Conservation (phyloP, 305 asterid genomes). For the Ruellia speciosa region DNA sequence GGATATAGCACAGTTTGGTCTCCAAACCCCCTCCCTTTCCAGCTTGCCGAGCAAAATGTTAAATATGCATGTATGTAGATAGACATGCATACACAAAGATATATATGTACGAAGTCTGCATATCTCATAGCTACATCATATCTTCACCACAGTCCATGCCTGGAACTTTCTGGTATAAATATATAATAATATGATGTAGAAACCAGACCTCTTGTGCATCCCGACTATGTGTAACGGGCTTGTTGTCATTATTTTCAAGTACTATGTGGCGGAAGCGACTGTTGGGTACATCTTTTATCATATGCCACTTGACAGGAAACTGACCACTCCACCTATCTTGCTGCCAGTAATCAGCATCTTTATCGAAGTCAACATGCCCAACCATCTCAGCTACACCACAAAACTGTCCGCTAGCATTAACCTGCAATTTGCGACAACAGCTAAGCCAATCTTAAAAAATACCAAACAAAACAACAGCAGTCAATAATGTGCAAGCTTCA, state of each 20-base stretch:
- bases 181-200: conserved; percentile 12
- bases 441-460: neutral
- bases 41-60: too few species aligned
- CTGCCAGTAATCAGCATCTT: conserved; percentile 96
- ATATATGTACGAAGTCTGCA: too few species aligned
- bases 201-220: conserved; percentile 89
- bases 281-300: conserved; percentile 91
- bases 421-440: conserved; percentile 41
- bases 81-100: too few species aligned
- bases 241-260: conserved; percentile 92
- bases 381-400: conserved; percentile 99
- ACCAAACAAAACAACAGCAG: neutral
- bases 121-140: neutral
- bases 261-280: conserved; percentile 86
- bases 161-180: neutral
- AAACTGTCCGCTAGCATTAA: conserved; percentile 97
- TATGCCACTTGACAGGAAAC: conserved; percentile 94
- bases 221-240: conserved; percentile 99
- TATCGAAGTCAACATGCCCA: conserved; percentile 88
- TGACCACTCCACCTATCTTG: conserved; percentile 99
- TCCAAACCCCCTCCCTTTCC: too few species aligned
- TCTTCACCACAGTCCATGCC: neutral
- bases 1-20: too few species aligned
- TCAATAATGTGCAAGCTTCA: too few species aligned
- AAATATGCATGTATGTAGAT: too few species aligned